Conservation (phyloP, 495 filamentous ascomycete species). For the Beverwykella pulmonaria region DNA sequence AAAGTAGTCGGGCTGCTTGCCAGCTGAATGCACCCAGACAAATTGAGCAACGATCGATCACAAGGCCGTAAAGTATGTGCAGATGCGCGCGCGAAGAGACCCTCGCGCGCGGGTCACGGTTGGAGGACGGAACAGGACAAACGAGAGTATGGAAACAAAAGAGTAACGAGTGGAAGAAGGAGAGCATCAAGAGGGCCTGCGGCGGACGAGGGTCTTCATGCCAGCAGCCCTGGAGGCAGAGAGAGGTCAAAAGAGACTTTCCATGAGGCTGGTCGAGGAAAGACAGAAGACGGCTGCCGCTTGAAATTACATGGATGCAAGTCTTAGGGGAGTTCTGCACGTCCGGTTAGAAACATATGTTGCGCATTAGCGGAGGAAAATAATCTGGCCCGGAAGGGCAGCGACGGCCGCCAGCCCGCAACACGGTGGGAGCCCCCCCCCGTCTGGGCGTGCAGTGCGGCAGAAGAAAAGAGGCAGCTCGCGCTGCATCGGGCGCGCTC, state of each 20-base stretch:
- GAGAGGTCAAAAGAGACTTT: conserved; percentile 27
- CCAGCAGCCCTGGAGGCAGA: conserved; percentile 30
- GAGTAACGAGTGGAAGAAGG: conserved; percentile 33
- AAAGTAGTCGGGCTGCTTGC: conserved; percentile 25
- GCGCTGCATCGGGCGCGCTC: conserved; percentile 5
- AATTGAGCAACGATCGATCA: conserved; percentile 37
- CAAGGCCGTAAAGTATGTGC: conserved; percentile 37
- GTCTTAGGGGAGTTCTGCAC: conserved; percentile 23
- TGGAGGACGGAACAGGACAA: conserved; percentile 25
- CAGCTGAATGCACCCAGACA: conserved; percentile 36
- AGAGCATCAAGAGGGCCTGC: conserved; percentile 30
- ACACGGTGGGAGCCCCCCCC: too few species aligned
- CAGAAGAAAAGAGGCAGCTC: background rate
- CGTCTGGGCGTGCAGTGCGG: too few species aligned
- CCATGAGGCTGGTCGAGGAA: conserved; percentile 37
- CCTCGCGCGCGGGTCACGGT: conserved; percentile 17
- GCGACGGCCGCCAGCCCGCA: background rate
- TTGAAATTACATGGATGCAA: conserved; percentile 32
- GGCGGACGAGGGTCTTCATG: conserved; percentile 27
- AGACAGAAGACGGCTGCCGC: conserved; percentile 17
- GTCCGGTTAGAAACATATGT: conserved; percentile 27
- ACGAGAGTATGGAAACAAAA: conserved; percentile 35
- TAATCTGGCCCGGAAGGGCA: conserved; percentile 20
- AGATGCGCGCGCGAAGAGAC: conserved; percentile 38
- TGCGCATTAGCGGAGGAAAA: conserved; percentile 34